Evolutionary conservation across 495 filamentous ascomycete species (phyloP), one percentile per base, ranked within the genome.

Genomic region (Podospora didyma): DNA sequence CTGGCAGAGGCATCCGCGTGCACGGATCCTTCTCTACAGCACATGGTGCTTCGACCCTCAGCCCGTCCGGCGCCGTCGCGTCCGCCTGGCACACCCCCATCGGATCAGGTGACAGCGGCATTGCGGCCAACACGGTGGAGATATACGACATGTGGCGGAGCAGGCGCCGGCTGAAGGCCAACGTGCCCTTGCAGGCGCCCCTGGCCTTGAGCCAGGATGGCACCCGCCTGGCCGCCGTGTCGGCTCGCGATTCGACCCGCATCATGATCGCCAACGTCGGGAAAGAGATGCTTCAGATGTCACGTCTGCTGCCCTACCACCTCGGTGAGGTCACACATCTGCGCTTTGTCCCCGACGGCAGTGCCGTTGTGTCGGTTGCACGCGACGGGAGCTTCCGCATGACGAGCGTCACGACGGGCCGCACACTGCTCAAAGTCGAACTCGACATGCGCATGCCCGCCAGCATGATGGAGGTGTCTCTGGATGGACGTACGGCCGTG

Each of bases 301-400:
- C 7, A 28, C 20, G 21, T 10, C 26, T 61, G 4, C 2, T 65
- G 0, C 31, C 56, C 10, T 35, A 34, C 14, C 68, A 71, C 34
- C 48, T 20, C 23, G 60, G 49, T 5, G 54, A 54, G 39, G 61
- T 71, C 16, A 67, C 66, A 31, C 59, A 67, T 46, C 9, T 66
- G 46, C 57, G 44, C 21, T 64, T 65, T 9, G 19, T 53, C 46
- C 58, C 62, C 10, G 54, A 54, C 19, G 52, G 56, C 24, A 20
- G 23, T 5, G 59, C 49, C 23, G 23, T 71, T n/a, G 62, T 64
- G 7, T 67, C 56, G 20, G 53, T 53, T n/a, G 58, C 60, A 2
- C 47, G 26, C 37, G 68, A 71, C 24, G 66, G 68, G 21, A 62
- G 48, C 19, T 34, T 69, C 21, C 37, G 68, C 39, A 49, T 69